Conservation (phyloP, 2,329 filamentous ascomycete genomes). For the Alternaria arborescens region DNA sequence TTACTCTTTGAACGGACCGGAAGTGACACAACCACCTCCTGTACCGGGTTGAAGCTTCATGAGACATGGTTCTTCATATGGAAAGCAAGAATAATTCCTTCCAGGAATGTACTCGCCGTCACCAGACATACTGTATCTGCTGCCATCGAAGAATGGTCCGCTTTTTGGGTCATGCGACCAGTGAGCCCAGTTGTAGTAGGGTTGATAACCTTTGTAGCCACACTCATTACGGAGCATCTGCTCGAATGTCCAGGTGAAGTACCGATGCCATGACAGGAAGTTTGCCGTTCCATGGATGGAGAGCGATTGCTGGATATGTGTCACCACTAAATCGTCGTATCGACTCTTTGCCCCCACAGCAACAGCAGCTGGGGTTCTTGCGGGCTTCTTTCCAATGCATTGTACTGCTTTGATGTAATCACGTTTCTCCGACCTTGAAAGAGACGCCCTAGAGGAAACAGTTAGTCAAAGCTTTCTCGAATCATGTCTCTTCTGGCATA, state of each 20-base stretch:
- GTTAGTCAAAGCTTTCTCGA: background rate
- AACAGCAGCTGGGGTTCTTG: constrained; percentile 30
- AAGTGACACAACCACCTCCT: constrained; percentile 64
- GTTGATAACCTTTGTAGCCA: constrained; percentile 52
- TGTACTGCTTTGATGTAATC: constrained; percentile 45
- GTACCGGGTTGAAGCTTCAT: constrained; percentile 47
- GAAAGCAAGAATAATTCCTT: constrained; percentile 40
- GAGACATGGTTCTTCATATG: constrained; percentile 12
- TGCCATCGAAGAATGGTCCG: constrained; percentile 65
- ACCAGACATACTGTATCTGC: constrained; percentile 56
- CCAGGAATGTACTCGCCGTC: constrained; percentile 52
- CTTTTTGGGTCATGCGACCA: constrained; percentile 54
- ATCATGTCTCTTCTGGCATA: constrained; percentile 14
- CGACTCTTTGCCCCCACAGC: constrained; percentile 39
- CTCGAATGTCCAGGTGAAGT: constrained; percentile 54
- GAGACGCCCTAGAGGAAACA: constrained; percentile 24
- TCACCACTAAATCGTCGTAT: constrained; percentile 46
- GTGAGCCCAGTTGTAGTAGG: constrained; percentile 63
- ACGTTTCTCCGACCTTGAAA: constrained; percentile 29
- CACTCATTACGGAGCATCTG: constrained; percentile 53
- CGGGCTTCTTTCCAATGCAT: constrained; percentile 35
- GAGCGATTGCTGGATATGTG: constrained; percentile 43
- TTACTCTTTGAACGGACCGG: constrained; percentile 61
- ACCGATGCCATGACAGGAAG: constrained; percentile 52
- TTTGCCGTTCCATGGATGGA: constrained; percentile 43